These are phyloP conservation scores for Chaetoceros muelleri DNA, from an alignment of 108 stramenopile genomes.

Conservation along the genomic window DNA sequence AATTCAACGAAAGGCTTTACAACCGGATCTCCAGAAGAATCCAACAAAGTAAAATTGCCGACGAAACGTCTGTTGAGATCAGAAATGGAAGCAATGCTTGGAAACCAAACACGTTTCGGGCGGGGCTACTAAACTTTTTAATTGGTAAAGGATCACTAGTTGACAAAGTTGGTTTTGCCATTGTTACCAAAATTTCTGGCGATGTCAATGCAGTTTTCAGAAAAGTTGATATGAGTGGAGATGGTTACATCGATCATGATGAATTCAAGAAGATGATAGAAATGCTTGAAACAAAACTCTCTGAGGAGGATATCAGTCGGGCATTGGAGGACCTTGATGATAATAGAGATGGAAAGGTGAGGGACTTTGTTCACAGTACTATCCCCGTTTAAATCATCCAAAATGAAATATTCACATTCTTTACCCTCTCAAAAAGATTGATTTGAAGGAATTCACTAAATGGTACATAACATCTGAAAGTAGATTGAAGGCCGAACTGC, in stretches of 20 bases:
- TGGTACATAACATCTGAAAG: conserved; percentile 66
- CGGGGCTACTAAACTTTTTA: conserved; percentile 60
- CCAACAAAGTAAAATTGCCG: background rate
- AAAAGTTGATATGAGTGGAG: conserved; percentile 48
- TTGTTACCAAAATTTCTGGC: conserved; percentile 62
- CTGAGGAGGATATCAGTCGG: conserved; percentile 30
- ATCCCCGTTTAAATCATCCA: background rate
- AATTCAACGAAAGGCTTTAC: conserved; percentile 47
- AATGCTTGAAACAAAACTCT: conserved; percentile 36
- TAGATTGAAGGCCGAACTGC: conserved; percentile 32
- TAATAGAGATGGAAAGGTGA: conserved; percentile 52
- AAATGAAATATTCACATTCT: background rate
- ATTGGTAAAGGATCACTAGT: conserved; percentile 46
- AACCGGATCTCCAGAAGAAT: conserved; percentile 37
- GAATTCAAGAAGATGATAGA: conserved; percentile 56
- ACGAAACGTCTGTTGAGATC: background rate
- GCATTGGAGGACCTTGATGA: conserved; percentile 51
- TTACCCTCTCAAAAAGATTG: conserved; percentile 20
- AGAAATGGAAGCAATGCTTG: conserved; percentile 1
- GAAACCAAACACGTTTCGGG: conserved; percentile 47
- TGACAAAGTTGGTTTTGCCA: conserved; percentile 60
- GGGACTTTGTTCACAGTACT: conserved; percentile 2
- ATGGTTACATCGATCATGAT: conserved; percentile 49
- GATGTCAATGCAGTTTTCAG: conserved; percentile 63
- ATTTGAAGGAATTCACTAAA: conserved; percentile 47